A percentile compares a stretch with the other conserved stretches of the same genome.
These are phyloP conservation scores for Auriscalpium orientale DNA, from an alignment of 768 basidiomycete genomes.

Conservation along the genomic window DNA sequence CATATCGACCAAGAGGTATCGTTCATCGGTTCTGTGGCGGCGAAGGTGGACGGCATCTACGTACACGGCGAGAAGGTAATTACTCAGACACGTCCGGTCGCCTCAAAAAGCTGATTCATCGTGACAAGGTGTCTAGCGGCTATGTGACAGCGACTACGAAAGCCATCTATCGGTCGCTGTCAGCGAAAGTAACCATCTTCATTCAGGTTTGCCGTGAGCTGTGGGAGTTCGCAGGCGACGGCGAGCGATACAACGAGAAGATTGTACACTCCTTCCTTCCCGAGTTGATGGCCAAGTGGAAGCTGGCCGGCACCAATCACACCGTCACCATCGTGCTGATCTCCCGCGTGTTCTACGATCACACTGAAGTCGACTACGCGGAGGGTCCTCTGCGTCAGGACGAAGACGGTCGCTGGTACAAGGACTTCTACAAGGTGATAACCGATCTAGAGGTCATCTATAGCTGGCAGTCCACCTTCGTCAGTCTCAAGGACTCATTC, in stretches of 20 bases:
- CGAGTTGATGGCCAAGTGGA: slow-evolving; percentile 79
- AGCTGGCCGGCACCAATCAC: slow-evolving; percentile 80
- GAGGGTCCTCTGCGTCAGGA: slow-evolving; percentile 74
- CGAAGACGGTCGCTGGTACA: slow-evolving; percentile 76
- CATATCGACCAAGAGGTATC: slow-evolving; percentile 79
- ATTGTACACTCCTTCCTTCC: slow-evolving; percentile 97
- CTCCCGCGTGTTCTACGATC: slow-evolving; percentile 85
- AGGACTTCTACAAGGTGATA: slow-evolving; percentile 95
- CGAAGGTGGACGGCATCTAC: slow-evolving; percentile 76
- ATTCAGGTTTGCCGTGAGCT: slow-evolving; percentile 95
- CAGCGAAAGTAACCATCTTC: slow-evolving; percentile 88
- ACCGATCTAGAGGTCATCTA: slow-evolving; percentile 83
- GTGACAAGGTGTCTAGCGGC: slow-evolving; percentile 64
- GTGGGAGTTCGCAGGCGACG: slow-evolving; percentile 96
- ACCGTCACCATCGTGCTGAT: slow-evolving; percentile 92
- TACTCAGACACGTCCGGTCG: too few species aligned
- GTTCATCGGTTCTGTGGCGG: slow-evolving; percentile 76
- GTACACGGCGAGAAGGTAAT: slow-evolving; percentile 57
- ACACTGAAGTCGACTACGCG: slow-evolving; percentile 71
- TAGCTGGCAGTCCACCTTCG: slow-evolving; percentile 84
- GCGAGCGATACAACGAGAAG: slow-evolving; percentile 93
- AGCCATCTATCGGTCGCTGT: slow-evolving; percentile 81
- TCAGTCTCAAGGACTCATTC: slow-evolving; percentile 81
- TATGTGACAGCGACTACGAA: slow-evolving; percentile 80
- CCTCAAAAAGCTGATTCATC: too few species aligned